Conservation (phyloP, 768 basidiomycete species). For the button mushroom (Agaricus bisporus) region DNA sequence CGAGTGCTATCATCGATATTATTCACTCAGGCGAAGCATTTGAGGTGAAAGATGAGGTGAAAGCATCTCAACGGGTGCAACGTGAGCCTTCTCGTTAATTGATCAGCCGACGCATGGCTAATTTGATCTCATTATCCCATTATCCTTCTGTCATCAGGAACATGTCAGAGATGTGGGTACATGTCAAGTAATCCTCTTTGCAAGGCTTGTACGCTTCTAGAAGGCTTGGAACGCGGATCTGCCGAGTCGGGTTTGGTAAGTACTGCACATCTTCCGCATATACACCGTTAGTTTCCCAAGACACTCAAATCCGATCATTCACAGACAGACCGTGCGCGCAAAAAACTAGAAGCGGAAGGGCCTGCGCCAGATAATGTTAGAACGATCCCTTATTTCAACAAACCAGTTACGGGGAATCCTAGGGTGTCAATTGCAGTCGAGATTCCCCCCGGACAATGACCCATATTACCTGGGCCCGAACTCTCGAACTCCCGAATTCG, state of each 20-base stretch:
- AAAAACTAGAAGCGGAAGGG: conserved; percentile 52
- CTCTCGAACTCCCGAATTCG: neutral
- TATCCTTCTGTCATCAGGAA: conserved; percentile 48
- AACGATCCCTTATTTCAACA: conserved; percentile 67
- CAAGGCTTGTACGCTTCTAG: conserved; percentile 87
- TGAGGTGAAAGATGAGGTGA: conserved; percentile 80
- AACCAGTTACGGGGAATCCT: conserved; percentile 34
- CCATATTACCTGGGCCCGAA: neutral
- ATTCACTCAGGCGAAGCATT: conserved; percentile 95
- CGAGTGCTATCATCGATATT: conserved; percentile 95
- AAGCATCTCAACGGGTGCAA: conserved; percentile 74
- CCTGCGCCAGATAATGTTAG: conserved; percentile 63
- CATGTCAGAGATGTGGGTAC: conserved; percentile 88
- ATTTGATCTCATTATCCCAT: conserved; percentile 4
- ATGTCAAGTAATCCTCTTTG: conserved; percentile 97
- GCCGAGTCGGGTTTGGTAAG: conserved; percentile 56
- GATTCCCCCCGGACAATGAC: conserved; percentile 22
- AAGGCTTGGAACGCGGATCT: conserved; percentile 86
- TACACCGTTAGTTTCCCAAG: conserved; percentile 2
- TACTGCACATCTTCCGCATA: conserved; percentile 2
- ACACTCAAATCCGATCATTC: conserved; percentile 9
- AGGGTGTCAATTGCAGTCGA: conserved; percentile 31
- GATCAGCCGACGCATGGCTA: neutral
- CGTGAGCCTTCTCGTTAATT: conserved; percentile 44
- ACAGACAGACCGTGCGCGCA: conserved; percentile 64